A percentile compares a stretch with the other conserved stretches of the same genome.
Conservation (phyloP, 2,329 filamentous ascomycete genomes). For the Claviceps quebecensis region DNA sequence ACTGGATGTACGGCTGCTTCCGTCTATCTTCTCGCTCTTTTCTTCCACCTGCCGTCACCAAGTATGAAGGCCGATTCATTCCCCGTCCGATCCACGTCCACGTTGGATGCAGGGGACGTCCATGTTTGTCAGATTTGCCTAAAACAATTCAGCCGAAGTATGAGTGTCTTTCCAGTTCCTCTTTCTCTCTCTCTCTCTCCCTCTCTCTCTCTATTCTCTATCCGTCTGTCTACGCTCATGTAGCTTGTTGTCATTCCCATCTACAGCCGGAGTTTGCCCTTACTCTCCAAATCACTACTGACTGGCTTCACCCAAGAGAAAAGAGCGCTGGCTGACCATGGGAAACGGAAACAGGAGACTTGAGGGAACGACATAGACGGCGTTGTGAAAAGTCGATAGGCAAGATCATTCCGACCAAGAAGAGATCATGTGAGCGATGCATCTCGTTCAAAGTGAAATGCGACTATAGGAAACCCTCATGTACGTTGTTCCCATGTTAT, state of each 20-base stretch:
- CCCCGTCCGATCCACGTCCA: conserved; percentile 2
- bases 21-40: not conserved
- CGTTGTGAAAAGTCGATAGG: conserved; percentile 7
- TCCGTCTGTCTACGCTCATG: not conserved
- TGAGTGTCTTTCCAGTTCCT: not conserved
- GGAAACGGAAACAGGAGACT: conserved; percentile 2
- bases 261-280: not conserved
- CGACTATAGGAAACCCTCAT: conserved; percentile 6
- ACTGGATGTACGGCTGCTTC: not conserved
- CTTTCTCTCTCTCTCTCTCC: not conserved
- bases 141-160: conserved; percentile 7
- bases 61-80: conserved; percentile 3
- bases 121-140: conserved; percentile 7
- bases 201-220: not conserved
- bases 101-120: conserved; percentile 3
- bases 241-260: not conserved
- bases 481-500: not conserved
- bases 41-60: not conserved
- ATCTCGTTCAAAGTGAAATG: conserved; percentile 8
- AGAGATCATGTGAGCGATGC: conserved; percentile 7
- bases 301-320: not conserved
- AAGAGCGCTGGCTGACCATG: not conserved
- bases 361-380: conserved; percentile 5
- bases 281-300: not conserved
- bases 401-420: conserved; percentile 7